phyloP scores from a whole-genome alignment of 495 filamentous ascomycete genomes.

The Xylaria curta region DNA sequence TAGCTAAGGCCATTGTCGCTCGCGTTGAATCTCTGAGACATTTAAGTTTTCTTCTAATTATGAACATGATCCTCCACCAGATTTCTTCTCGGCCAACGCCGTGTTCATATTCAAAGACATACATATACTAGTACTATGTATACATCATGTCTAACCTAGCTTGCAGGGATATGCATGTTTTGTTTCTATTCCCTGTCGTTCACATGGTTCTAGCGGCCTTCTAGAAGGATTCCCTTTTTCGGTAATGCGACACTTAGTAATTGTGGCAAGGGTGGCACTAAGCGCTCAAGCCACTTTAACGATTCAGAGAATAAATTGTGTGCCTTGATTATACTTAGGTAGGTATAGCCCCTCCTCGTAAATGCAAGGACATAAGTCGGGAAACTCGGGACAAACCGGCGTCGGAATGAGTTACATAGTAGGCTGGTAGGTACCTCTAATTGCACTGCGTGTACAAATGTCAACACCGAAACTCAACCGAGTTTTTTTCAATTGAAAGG shows the following conservation, averaged over 20 bases:
- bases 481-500: not conserved
- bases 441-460: not conserved
- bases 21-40: not conserved
- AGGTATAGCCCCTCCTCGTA: not conserved
- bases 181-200: constrained; percentile 3
- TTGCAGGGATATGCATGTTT: constrained; percentile 9
- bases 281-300: not conserved
- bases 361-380: not conserved
- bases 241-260: not conserved
- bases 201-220: constrained; percentile 29
- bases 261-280: not conserved
- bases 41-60: not conserved
- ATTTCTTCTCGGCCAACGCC: not conserved
- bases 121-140: not conserved
- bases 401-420: not conserved
- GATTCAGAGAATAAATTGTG: not conserved
- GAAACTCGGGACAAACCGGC: constrained; percentile 18
- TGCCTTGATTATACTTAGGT: not conserved
- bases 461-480: not conserved
- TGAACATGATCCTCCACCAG: not conserved
- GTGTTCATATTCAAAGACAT: not conserved
- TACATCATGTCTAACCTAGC: not conserved
- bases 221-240: constrained; percentile 21
- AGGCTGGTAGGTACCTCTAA: not conserved
- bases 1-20: not conserved